These are phyloP conservation scores for Phyllosticta citriasiana DNA, from an alignment of 2,329 filamentous ascomycete genomes.

Conservation along the genomic window DNA sequence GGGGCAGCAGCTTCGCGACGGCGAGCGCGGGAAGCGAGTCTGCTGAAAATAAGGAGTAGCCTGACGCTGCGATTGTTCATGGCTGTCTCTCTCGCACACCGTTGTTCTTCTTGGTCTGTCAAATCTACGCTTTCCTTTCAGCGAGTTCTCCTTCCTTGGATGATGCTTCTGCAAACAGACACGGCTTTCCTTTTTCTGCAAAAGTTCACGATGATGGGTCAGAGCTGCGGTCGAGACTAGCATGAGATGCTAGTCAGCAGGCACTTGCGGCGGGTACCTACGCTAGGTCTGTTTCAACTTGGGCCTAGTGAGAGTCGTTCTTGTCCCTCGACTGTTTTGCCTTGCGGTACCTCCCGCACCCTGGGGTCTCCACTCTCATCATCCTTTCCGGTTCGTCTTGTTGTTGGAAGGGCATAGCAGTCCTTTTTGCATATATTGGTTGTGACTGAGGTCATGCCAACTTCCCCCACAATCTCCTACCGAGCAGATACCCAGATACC, in stretches of 20 bases:
- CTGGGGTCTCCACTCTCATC: background rate
- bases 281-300: background rate
- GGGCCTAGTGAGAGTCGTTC: background rate
- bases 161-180: background rate
- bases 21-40: background rate
- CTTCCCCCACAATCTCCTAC: too few species aligned
- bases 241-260: background rate
- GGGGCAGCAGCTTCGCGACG: background rate
- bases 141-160: too few species aligned
- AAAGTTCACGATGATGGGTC: background rate
- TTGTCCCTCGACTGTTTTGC: background rate
- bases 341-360: background rate
- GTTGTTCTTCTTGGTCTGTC: too few species aligned
- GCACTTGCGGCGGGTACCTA: background rate
- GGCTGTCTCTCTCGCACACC: too few species aligned
- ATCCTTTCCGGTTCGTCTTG: background rate
- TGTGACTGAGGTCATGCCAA: too few species aligned
- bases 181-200: background rate
- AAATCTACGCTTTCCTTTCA: too few species aligned
- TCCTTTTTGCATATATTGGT: background rate
- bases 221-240: background rate
- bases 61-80: background rate
- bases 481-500: too few species aligned
- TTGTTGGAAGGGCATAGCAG: background rate
- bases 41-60: conserved; percentile 3